Conservation (phyloP, 805 yeast species). For the Candida vaughaniae region DNA sequence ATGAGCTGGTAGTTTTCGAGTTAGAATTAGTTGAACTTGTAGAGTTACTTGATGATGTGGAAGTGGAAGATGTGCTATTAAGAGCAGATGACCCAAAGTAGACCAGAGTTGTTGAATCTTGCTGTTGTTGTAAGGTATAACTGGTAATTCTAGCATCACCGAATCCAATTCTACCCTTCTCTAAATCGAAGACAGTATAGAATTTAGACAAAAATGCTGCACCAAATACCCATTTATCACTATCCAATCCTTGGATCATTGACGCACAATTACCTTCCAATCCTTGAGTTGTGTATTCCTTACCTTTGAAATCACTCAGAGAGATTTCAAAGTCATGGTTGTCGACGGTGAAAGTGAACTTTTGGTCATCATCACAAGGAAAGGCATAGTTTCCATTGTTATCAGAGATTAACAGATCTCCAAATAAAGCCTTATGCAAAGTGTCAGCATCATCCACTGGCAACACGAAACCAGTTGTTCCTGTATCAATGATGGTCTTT, state of each 20-base stretch:
- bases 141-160: conserved; percentile 24
- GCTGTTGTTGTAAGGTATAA: conserved; percentile 9
- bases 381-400: conserved; percentile 59
- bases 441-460: conserved; percentile 54
- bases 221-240: conserved; percentile 57
- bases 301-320: conserved; percentile 49
- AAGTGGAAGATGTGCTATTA: background rate
- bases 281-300: conserved; percentile 33
- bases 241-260: conserved; percentile 57
- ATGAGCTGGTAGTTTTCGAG: background rate
- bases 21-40: background rate
- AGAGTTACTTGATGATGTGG: background rate
- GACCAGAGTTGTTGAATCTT: background rate
- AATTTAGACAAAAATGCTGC: conserved; percentile 56
- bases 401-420: conserved; percentile 50
- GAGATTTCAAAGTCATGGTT: conserved; percentile 44
- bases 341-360: conserved; percentile 42
- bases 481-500: conserved; percentile 59
- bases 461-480: conserved; percentile 61
- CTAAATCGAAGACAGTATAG: conserved; percentile 59
- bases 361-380: conserved; percentile 45
- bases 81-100: background rate
- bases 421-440: conserved; percentile 47
- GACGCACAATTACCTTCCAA: conserved; percentile 59
- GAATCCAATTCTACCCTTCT: conserved; percentile 49